Base-by-base conservation (phyloP, 176 grass and related monocot species). In the Oryza glaberrima region DNA sequence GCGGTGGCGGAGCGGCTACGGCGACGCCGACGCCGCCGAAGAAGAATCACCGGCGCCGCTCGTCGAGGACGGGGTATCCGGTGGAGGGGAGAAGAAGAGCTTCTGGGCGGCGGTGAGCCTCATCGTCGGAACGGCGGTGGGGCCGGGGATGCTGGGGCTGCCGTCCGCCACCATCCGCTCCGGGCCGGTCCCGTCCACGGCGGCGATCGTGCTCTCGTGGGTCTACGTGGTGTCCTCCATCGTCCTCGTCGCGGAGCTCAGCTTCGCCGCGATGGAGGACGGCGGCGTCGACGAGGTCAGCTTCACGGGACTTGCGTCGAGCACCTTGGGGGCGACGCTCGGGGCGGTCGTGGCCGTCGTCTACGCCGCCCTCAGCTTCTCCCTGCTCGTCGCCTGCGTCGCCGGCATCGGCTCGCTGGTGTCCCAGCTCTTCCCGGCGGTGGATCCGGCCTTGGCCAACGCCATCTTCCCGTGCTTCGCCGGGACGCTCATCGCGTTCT, bases 91-190 rank as follows among this genome's bases (percentile, higher is more conserved):
- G 0, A 85, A 84, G 19, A 94, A 91, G 84, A 97, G 72, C 81
- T 97, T 97, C 83, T 97, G 88, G 95, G 92, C 67, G 23, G 95
- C 90, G 25, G 92, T 94, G 38, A 87, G 88, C 60, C 85, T 97
- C 74, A 94, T 97, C 61, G 36, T 97, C 5, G 90, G 92, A 80
- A 94, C 92, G 0, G 95, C 90, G 16, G 95, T 94, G 5, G 94
- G 92, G 68, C 94, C 94, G 11, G 92, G 92, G 20, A 94, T 97
- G 92, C 90, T 97, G 52, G 86, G 92, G 44, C 82, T 97, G 34
- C 90, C 92, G 34, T 86, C 92, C 19, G 88, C 83, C 82, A 97
- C 94, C 83, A 92, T 94, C 76, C 84, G 89, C 65, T 94, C 92
- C 14, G 92, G 94, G 10, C 46, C 75, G 8, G 35, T 88, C 11